phyloP scores from a whole-genome alignment of 345 rosid genomes.

The Ricinus communis region DNA sequence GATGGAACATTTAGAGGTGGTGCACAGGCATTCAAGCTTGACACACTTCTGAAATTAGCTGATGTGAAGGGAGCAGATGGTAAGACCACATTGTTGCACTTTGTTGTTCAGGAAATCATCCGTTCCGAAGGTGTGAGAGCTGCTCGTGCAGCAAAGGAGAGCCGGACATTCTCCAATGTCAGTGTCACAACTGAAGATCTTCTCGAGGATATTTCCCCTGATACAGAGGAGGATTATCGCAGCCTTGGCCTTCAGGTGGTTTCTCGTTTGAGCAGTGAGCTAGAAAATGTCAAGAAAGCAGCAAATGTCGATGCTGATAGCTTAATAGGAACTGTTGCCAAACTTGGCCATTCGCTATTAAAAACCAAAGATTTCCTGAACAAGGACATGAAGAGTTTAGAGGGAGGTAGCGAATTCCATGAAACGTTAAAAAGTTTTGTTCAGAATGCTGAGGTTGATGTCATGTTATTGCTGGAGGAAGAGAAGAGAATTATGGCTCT shows the following conservation, averaged over 20 bases:
- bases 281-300: slow-evolving; percentile 85
- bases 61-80: slow-evolving; percentile 97
- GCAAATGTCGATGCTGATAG: slow-evolving; percentile 77
- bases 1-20: slow-evolving; percentile 96
- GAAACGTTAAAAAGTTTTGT: slow-evolving; percentile 70
- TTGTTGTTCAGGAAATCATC: slow-evolving; percentile 90
- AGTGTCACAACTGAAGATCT: slow-evolving; percentile 80
- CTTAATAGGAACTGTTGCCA: slow-evolving; percentile 72
- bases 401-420: slow-evolving; percentile 73
- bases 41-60: slow-evolving; percentile 88
- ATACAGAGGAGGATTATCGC: slow-evolving; percentile 63
- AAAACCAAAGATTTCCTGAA: slow-evolving; percentile 64
- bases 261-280: slow-evolving; percentile 70
- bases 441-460: slow-evolving; percentile 66
- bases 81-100: slow-evolving; percentile 94
- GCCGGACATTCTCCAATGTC: slow-evolving; percentile 49
- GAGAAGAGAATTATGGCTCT: slow-evolving; percentile 84
- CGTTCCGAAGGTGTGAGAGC: slow-evolving; percentile 92
- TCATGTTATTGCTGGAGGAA: slow-evolving; percentile 63
- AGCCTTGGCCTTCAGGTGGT: slow-evolving; percentile 83
- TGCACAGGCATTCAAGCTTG: slow-evolving; percentile 97
- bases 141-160: slow-evolving; percentile 67
- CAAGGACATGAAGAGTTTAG: slow-evolving; percentile 65
- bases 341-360: slow-evolving; percentile 55
- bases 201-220: slow-evolving; percentile 53